Evolutionary conservation across 306 rosid genomes (phyloP), one percentile per base, ranked within the genome.

Genomic region (Bauhinia variegata): DNA sequence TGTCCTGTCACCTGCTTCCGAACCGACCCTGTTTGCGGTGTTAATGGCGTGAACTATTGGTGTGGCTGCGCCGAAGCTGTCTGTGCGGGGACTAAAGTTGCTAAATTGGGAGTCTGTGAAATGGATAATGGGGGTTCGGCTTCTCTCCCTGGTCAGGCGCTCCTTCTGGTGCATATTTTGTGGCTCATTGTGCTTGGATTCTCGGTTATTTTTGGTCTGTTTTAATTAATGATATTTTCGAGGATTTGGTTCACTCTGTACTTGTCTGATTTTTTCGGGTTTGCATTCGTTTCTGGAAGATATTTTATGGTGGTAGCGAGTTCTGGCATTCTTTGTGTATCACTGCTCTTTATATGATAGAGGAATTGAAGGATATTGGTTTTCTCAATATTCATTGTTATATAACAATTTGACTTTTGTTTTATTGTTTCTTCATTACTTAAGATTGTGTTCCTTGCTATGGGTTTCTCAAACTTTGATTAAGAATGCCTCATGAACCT

Each of bases 1-100:
- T 92, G 98, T 38, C 98, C 98, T 2, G 88, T 89, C 0, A 87
- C 72, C 6, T 92, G 98, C 71, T 92, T 92, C 5, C 72, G 96
- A 14, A 60, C 98, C 5, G 82, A 92, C 68, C 98, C 98, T 0
- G 98, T 89, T n/a, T 92, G 96, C 65, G 91, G 96, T 5, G 88
- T 58, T 0, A 88, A 89, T 74, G 96, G 93, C 15, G 82, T 92
- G 43, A 92, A 93, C 28, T 92, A 89, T 67, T 92, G 98, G 98
- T 89, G 96, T 37, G 98, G 98, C 5, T 92, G 96, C 77, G 87
- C 77, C 4, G 96, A 89, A 31, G 98, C 98, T 0, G 82, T 78
- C 2, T 92, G 98, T 38, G 85, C 93, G 0, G 93, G 95, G 10
- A 71, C 54, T 2, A 73, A 78, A 19, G 96, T 92, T 4, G 84